A percentile compares a stretch with the other conserved stretches of the same genome.
Conservation (phyloP, 371 early-diverging fungal species). For the Zychaea mexicana region DNA sequence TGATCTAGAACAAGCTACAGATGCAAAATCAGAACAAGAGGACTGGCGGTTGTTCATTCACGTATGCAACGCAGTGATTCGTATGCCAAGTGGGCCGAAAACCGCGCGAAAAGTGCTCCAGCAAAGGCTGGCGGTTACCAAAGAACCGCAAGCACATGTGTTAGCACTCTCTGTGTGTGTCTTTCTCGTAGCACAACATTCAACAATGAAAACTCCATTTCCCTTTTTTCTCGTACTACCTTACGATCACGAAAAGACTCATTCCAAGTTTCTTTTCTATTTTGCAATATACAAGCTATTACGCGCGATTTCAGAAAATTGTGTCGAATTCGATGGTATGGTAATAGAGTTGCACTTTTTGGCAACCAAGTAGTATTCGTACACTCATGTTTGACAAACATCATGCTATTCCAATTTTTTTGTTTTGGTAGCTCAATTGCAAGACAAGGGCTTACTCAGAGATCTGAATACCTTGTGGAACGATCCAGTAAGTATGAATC, state of each 20-base stretch:
- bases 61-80: neutral
- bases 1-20: neutral
- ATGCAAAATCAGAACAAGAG: neutral
- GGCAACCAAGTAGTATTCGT: neutral
- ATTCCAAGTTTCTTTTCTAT: neutral
- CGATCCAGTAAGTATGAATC: neutral
- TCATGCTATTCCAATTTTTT: neutral
- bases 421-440: neutral
- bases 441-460: neutral
- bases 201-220: neutral
- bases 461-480: neutral
- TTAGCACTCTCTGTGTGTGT: neutral
- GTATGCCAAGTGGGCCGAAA: neutral
- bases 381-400: neutral
- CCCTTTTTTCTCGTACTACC: too few relatives aligned
- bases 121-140: neutral
- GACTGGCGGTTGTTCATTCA: neutral
- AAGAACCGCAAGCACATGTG: neutral
- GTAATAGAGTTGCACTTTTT: neutral
- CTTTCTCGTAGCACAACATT: neutral
- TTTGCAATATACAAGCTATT: neutral
- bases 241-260: too few relatives aligned
- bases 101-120: neutral
- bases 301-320: neutral
- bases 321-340: neutral